Percentiles rank a stretch among this genome's conserved stretches.
Evolutionary conservation across 495 filamentous ascomycete genomes (phyloP).

Genomic region (Lophium mytilinum): DNA sequence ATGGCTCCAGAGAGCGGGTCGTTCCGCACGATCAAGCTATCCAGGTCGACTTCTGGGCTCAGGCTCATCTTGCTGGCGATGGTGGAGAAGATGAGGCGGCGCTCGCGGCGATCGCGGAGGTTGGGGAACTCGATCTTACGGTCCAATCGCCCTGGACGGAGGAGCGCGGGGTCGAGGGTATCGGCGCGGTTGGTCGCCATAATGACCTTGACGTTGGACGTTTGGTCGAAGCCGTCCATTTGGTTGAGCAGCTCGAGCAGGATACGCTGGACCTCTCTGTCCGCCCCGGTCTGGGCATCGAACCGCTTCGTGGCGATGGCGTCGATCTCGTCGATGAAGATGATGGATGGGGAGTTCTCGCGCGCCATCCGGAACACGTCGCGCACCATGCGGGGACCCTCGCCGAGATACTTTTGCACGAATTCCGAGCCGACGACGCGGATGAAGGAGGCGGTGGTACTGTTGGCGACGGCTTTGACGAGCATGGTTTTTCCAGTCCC

Average conservation of each 20-base stretch:
- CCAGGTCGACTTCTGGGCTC: constrained; percentile 90
- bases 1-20: constrained; percentile 91
- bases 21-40: constrained; percentile 90
- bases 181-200: constrained; percentile 99
- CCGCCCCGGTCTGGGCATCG: constrained; percentile 94
- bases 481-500: constrained; percentile 99
- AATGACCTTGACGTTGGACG: constrained; percentile 98
- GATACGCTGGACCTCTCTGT: constrained; percentile 97
- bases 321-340: constrained; percentile 98
- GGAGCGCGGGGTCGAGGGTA: constrained; percentile 86
- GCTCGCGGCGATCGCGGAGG: constrained; percentile 83
- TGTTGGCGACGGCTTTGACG: constrained; percentile 96
- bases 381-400: constrained; percentile 96
- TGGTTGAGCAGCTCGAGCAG: constrained; percentile 94
- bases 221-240: constrained; percentile 99
- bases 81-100: constrained; percentile 90
- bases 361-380: constrained; percentile 99
- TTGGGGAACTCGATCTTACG: constrained; percentile 97
- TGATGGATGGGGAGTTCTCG: constrained; percentile 95
- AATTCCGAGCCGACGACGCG: constrained; percentile 97
- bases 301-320: constrained; percentile 97
- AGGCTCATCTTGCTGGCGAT: constrained; percentile 96
- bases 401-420: constrained; percentile 96
- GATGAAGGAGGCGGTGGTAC: constrained; percentile 96
- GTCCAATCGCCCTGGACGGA: constrained; percentile 90